Base-by-base conservation (phyloP, 208 protist genomes). In the Acanthamoeba royreba region DNA sequence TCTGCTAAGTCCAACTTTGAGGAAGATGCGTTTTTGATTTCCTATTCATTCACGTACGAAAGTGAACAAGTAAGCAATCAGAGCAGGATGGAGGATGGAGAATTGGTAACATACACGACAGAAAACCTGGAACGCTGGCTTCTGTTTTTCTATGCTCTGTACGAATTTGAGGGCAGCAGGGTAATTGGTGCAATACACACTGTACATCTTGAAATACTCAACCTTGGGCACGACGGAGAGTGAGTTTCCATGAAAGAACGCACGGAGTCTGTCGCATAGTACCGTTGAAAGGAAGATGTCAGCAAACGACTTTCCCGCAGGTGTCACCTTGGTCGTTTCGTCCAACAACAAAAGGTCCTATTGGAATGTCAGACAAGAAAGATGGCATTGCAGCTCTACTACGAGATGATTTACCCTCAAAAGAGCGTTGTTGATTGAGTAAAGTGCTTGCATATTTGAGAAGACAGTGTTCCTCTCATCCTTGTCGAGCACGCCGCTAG, bases 141-240 rank as follows among this genome's bases (percentile, higher is more conserved):
- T 88, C 49, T 88, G 43, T 42, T 88, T 88, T 22, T 63, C 33
- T 19, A 88, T 11, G 17, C 46, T 61, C 22, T 88, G 43, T 4
- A 47, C 61, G 31, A 88, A 88, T 15, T 53, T 88, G 35, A 88
- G 47, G 47, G 79, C 79, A 17, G 19, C 40, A 47, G 47, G 43
- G 47, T 88, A 88, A 33, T 88, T 88, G 79, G 79, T 63, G 22
- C 79, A 88, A 88, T 88, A 88, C 4, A 42, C 49, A 47, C 79
- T 61, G 28, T 88, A 88, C 79, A 88, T 88, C 25, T 88, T 88
- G 35, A 88, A 88, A 63, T 88, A 88, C 28, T 88, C 47, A 17
- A 88, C 49, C 79, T 88, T 31, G 0, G 11, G 4, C 33, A 4
- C 31, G 0, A n/a, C n/a, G 31, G 8, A 87, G 45, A 61, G 47